phyloP scores from a whole-genome alignment of 179 eudicot species.

The Sideroxylon spinosum region DNA sequence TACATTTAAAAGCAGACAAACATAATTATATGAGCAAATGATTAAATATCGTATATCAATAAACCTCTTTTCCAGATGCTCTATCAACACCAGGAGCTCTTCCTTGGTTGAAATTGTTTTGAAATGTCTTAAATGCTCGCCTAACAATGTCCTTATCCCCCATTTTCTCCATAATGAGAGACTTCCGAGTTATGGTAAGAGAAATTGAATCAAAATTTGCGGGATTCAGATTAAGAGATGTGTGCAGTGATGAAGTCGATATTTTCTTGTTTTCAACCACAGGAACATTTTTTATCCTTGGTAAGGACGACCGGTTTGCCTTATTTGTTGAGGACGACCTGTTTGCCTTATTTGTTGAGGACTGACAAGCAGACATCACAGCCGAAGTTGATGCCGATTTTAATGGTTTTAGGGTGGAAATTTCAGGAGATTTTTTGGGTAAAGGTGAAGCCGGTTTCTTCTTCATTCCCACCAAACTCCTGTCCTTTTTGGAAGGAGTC shows the following conservation, averaged over 20 bases:
- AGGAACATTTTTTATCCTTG: constrained; percentile 36
- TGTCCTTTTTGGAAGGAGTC: constrained; percentile 35
- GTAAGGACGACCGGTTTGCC: constrained; percentile 32
- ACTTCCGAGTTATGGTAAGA: constrained; percentile 44
- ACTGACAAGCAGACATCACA: constrained; percentile 28
- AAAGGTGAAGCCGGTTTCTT: constrained; percentile 45
- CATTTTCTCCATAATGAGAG: constrained; percentile 87
- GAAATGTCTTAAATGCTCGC: constrained; percentile 83
- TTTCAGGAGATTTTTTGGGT: constrained; percentile 33
- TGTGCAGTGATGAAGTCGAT: constrained; percentile 62
- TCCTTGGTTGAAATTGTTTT: constrained; percentile 34
- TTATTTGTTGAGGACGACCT: constrained; percentile 39
- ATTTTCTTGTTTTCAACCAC: constrained; percentile 39
- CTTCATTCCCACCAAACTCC: constrained; percentile 28
- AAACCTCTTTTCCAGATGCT: constrained; percentile 46
- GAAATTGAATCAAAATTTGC: constrained; percentile 37
- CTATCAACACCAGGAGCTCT: constrained; percentile 30
- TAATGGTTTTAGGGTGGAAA: constrained; percentile 37
- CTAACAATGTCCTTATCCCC: constrained; percentile 93
- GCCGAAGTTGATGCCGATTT: constrained; percentile 21
- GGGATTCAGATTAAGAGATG: constrained; percentile 56
- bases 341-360: constrained; percentile 42
- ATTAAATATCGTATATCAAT: constrained; percentile 13
- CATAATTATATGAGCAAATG: background rate
- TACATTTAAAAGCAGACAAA: background rate